These are phyloP conservation scores for Avena insularis DNA, from an alignment of 176 grass and related monocot species.

Conservation along the genomic window DNA sequence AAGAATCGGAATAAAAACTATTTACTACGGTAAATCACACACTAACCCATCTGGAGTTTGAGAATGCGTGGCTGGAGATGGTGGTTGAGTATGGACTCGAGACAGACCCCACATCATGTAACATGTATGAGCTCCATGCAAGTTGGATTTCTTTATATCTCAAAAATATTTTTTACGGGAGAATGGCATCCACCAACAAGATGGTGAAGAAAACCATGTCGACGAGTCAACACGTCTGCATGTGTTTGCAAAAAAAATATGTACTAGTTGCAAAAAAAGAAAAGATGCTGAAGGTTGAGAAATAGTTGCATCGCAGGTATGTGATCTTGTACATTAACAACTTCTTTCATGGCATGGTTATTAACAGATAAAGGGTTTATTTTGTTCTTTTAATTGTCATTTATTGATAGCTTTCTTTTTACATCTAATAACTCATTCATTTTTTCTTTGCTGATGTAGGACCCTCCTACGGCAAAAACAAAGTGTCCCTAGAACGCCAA, in stretches of 20 bases:
- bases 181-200: background rate
- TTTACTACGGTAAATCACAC: background rate
- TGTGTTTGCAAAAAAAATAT: background rate
- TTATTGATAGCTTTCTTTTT: too few species aligned
- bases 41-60: background rate
- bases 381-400: too few species aligned
- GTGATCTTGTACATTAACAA: background rate
- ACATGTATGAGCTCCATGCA: background rate
- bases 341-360: too few species aligned
- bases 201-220: background rate
- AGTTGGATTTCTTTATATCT: background rate
- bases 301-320: background rate
- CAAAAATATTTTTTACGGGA: background rate
- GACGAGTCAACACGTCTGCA: background rate
- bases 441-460: background rate
- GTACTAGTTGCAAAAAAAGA: background rate
- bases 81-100: background rate
- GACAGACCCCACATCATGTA: background rate
- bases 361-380: too few species aligned
- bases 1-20: background rate
- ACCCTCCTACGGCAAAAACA: background rate
- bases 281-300: background rate
- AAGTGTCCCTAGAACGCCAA: background rate
- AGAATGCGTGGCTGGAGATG: background rate
- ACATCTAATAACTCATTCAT: too few species aligned